Evolutionary conservation across 2,329 filamentous ascomycete genomes (phyloP).

Genomic region (Aspergillus aculeatinus): DNA sequence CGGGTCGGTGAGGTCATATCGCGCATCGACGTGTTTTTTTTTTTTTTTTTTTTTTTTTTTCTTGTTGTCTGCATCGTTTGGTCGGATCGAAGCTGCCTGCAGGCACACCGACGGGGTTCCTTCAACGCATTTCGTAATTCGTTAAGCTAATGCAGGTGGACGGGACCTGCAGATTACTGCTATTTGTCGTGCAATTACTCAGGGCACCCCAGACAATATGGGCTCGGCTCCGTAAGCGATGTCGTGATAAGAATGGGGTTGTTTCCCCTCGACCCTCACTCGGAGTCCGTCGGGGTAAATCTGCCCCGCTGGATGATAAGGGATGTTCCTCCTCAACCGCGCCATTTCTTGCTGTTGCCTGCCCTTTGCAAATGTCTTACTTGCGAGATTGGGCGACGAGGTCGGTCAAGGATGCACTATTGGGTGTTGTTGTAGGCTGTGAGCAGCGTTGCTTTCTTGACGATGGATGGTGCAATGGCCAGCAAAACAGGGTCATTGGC

Average conservation of each 20-base stretch:
- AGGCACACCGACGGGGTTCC: not conserved
- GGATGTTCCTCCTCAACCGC: not conserved
- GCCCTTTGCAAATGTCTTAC: not conserved
- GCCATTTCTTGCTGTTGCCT: not conserved
- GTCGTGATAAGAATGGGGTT: constrained; percentile 7
- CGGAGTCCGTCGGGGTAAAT: constrained; percentile 3
- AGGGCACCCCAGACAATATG: not conserved
- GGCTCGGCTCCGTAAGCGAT: not conserved
- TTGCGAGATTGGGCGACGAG: not conserved
- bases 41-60: not conserved
- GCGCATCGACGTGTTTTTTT: not conserved
- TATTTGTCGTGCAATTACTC: not conserved
- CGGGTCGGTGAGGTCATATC: not conserved
- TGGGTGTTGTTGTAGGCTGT: too few relatives aligned
- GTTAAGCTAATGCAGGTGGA: not conserved
- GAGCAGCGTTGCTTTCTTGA: not conserved
- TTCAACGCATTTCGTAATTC: not conserved
- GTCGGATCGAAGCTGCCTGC: not conserved
- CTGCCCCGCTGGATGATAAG: not conserved
- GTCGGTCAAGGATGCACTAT: too few relatives aligned
- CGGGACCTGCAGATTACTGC: not conserved
- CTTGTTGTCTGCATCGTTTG: not conserved
- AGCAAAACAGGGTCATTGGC: not conserved
- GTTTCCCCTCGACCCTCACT: not conserved
- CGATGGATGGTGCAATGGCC: not conserved